These are phyloP conservation scores for Paracorniculantispora psalliotae DNA, from an alignment of 2,329 filamentous ascomycete genomes.

Conservation along the genomic window DNA sequence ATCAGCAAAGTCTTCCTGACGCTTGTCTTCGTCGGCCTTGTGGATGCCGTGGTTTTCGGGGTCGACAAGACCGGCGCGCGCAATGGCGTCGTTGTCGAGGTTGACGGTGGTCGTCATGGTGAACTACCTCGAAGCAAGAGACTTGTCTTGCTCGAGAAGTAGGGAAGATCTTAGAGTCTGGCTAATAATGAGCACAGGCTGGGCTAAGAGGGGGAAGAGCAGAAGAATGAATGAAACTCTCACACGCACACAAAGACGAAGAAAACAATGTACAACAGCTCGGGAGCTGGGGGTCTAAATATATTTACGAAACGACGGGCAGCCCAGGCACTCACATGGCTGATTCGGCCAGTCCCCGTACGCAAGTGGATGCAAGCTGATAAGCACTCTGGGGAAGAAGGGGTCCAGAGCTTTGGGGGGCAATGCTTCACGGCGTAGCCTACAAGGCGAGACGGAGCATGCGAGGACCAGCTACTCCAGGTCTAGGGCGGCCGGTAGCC, in stretches of 20 bases:
- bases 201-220: not conserved
- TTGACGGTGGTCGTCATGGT: slow-evolving; percentile 32
- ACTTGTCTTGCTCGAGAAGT: not conserved
- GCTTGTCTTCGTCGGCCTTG: slow-evolving; percentile 17
- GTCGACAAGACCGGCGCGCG: slow-evolving; percentile 27
- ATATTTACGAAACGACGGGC: not conserved
- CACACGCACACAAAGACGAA: not conserved
- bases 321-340: not conserved
- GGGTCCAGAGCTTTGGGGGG: not conserved
- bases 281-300: not conserved
- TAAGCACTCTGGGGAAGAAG: slow-evolving; percentile 12
- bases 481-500: not conserved
- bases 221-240: not conserved
- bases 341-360: not conserved
- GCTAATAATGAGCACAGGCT: not conserved
- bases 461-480: not conserved
- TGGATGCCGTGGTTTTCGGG: slow-evolving; percentile 32
- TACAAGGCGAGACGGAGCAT: not conserved
- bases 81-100: slow-evolving; percentile 34
- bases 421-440: not conserved
- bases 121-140: slow-evolving; percentile 7
- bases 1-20: slow-evolving; percentile 26
- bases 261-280: not conserved
- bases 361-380: not conserved
- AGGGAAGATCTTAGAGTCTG: not conserved